phyloP scores from a whole-genome alignment of 2,329 filamentous ascomycete genomes.

The Fusarium aywerte region DNA sequence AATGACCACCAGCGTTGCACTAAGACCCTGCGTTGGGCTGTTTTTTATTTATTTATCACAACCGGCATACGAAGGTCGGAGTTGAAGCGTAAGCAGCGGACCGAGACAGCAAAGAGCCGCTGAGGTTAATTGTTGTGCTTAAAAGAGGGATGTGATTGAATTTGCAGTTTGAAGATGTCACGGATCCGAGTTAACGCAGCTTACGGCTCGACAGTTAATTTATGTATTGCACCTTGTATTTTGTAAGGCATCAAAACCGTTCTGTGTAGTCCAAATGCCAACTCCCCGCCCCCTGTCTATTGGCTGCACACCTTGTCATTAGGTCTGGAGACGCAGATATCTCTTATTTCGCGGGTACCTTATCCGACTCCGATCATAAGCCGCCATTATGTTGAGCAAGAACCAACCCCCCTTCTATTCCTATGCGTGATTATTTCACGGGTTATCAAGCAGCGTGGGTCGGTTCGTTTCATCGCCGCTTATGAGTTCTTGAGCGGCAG shows the following conservation, averaged over 20 bases:
- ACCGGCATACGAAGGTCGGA: background rate
- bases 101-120: background rate
- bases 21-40: constrained; percentile 22
- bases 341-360: constrained; percentile 23
- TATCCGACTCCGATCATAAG: constrained; percentile 18
- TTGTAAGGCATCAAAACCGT: background rate
- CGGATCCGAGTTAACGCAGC: background rate
- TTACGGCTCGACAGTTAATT: background rate
- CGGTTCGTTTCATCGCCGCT: constrained; percentile 5
- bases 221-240: background rate
- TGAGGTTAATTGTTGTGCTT: background rate
- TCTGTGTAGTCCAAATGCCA: constrained; percentile 10
- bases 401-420: constrained; percentile 8
- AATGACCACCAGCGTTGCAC: constrained; percentile 19
- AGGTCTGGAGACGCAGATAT: constrained; percentile 28
- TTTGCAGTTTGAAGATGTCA: background rate
- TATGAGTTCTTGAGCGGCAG: constrained; percentile 17
- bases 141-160: background rate
- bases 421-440: constrained; percentile 32
- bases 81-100: background rate
- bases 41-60: constrained; percentile 12
- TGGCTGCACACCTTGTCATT: too few species aligned
- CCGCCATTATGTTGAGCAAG: background rate
- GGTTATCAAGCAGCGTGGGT: constrained; percentile 13
- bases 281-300: constrained; percentile 40